Base-by-base conservation (phyloP, 805 yeast genomes). In the Tetrapisispora iriomotensis region DNA sequence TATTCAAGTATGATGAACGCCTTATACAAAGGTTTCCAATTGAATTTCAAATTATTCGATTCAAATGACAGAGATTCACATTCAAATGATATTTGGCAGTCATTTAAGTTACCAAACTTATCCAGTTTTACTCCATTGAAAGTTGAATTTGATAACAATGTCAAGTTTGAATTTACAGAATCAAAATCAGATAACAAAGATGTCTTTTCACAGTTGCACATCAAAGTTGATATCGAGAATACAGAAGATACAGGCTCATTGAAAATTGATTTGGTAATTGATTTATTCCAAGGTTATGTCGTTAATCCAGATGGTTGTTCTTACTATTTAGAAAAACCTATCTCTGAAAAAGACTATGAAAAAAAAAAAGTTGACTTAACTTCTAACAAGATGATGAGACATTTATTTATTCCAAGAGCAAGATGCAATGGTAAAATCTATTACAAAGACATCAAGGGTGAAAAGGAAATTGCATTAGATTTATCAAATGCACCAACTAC, bases 351-450 rank as follows among this genome's bases (percentile, higher is more conserved):
- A 23, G 36, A 33, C 15, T 33, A 27, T 15, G 13, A 22, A 3
- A 17, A 23, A 3, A 23, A 14, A 14, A 31, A 32, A 29, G 34
- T 27, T 27, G 24, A 42, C 24, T 17, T 19, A 12, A 12, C 13
- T 18, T 33, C 84, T 4, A 46, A 39, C 14, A 51, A 44, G 38
- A 43, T 50, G 39, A 37, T 57, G 85, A 74, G 94, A 54, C 95
- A 85, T 58, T 61, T 74, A 8, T 86, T 84, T 63, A 82, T 94
- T 83, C 95, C 95, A 36, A 70, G 90, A 49, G 75, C 81, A 52
- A 42, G 58, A 13, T 76, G 74, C 26, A 51, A 53, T n/a, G 95
- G 95, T 44, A 61, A 69, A 15, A 59, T 86, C 38, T 56, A 53
- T 18, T 51, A 53, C 30, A 36, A 35, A 13, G 38, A 29, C 41